Conservation (phyloP, 345 rosid genomes). For the Euclidium syriacum region DNA sequence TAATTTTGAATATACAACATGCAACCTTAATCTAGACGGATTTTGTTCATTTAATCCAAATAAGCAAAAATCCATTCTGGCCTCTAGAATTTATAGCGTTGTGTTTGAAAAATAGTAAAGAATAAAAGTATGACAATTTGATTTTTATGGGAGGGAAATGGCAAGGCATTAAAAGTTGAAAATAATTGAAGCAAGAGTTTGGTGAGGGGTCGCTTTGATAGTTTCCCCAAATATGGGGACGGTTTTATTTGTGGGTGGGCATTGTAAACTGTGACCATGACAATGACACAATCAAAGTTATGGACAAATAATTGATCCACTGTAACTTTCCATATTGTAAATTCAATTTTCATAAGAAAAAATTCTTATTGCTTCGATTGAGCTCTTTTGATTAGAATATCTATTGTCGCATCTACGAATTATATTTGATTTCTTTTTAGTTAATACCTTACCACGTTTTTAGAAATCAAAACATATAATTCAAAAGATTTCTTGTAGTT, state of each 20-base stretch:
- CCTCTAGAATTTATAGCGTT: not conserved
- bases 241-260: slow-evolving; percentile 21
- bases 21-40: not conserved
- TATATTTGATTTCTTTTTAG: too few relatives aligned
- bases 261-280: slow-evolving; percentile 24
- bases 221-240: slow-evolving; percentile 39
- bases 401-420: too few relatives aligned
- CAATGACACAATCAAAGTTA: slow-evolving; percentile 12
- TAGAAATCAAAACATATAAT: too few relatives aligned
- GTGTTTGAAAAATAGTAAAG: not conserved
- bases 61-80: not conserved
- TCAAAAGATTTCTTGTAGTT: too few relatives aligned
- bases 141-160: slow-evolving; percentile 13
- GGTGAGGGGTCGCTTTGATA: slow-evolving; percentile 37
- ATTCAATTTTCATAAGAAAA: too few relatives aligned
- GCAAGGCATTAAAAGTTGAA: slow-evolving; percentile 28
- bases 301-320: slow-evolving; percentile 22
- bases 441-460: too few relatives aligned
- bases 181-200: slow-evolving; percentile 29
- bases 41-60: not conserved
- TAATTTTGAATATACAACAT: not conserved
- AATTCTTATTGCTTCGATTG: too few relatives aligned
- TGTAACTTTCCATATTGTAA: not conserved
- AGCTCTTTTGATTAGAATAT: too few relatives aligned
- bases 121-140: not conserved